A percentile compares a stretch with the other conserved stretches of the same genome.
phyloP scores from a whole-genome alignment of 768 basidiomycete species.

The Tricholoma bakamatsutake region DNA sequence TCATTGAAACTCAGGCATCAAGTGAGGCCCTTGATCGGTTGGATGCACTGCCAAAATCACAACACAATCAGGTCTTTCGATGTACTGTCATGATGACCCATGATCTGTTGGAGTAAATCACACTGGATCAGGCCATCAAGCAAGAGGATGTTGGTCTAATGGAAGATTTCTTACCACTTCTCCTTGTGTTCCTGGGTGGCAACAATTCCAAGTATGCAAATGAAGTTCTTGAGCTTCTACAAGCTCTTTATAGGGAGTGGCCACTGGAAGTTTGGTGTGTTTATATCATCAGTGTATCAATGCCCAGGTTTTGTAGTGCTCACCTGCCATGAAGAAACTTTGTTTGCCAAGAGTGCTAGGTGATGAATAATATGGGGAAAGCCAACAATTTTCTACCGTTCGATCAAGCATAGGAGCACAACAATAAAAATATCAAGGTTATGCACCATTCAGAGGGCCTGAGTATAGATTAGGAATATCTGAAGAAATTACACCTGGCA shows the following conservation, averaged over 20 bases:
- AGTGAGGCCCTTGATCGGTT: constrained; percentile 18
- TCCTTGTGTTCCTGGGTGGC: constrained; percentile 27
- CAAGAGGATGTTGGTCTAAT: constrained; percentile 31
- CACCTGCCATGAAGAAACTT: background rate
- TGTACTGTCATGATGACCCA: constrained; percentile 29
- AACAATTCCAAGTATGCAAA: background rate
- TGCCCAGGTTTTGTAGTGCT: too few species aligned
- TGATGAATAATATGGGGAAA: background rate
- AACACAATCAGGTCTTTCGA: constrained; percentile 19
- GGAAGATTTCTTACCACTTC: constrained; percentile 24
- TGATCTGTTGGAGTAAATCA: constrained; percentile 31
- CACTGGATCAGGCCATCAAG: constrained; percentile 28
- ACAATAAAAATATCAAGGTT: constrained; percentile 4
- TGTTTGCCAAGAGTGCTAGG: background rate
- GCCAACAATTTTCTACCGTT: background rate
- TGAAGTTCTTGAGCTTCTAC: background rate
- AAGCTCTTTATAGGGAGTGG: background rate
- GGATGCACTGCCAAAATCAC: constrained; percentile 7
- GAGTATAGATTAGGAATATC: constrained; percentile 23
- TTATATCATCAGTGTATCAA: background rate
- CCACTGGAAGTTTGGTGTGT: background rate
- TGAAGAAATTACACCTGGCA: constrained; percentile 27
- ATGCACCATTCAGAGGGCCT: constrained; percentile 28
- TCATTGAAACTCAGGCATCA: constrained; percentile 25
- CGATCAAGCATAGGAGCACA: background rate